Conservation (phyloP, 495 filamentous ascomycete species). For the Xylaria castorea region DNA sequence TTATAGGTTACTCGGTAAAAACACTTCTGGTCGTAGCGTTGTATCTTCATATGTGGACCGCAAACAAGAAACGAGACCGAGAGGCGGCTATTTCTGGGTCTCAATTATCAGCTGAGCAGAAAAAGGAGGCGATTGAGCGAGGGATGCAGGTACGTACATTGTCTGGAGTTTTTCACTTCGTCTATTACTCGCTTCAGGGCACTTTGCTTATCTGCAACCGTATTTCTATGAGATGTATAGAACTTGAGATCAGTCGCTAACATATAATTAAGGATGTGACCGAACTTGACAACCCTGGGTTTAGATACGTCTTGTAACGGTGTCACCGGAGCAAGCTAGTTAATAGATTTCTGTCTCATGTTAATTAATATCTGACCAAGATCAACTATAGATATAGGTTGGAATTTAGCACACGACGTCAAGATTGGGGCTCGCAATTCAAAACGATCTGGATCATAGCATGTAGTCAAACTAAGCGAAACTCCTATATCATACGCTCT, state of each 20-base stretch:
- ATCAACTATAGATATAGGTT: background rate
- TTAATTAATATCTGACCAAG: background rate
- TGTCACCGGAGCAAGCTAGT: background rate
- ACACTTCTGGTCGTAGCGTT: slow-evolving; percentile 53
- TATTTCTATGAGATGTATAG: background rate
- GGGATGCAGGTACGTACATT: slow-evolving; percentile 52
- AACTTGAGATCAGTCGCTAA: background rate
- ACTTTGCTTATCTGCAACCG: background rate
- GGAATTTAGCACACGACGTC: background rate
- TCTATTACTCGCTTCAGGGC: background rate
- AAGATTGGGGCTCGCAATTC: background rate
- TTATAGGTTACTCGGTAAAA: slow-evolving; percentile 61
- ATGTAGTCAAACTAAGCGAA: background rate
- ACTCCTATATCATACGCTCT: background rate
- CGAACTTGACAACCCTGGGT: slow-evolving; percentile 62
- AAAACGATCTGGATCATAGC: background rate
- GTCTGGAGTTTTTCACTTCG: too few relatives aligned
- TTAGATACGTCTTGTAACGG: slow-evolving; percentile 57
- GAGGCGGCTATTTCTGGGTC: slow-evolving; percentile 44
- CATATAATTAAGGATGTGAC: slow-evolving; percentile 51
- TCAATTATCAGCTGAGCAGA: slow-evolving; percentile 42
- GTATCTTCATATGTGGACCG: slow-evolving; percentile 60
- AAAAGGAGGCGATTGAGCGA: slow-evolving; percentile 56
- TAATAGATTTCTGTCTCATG: background rate
- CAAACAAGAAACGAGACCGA: slow-evolving; percentile 60